Evolutionary conservation across 2,329 filamentous ascomycete genomes (phyloP).

Genomic region (Clarireedia paspali): DNA sequence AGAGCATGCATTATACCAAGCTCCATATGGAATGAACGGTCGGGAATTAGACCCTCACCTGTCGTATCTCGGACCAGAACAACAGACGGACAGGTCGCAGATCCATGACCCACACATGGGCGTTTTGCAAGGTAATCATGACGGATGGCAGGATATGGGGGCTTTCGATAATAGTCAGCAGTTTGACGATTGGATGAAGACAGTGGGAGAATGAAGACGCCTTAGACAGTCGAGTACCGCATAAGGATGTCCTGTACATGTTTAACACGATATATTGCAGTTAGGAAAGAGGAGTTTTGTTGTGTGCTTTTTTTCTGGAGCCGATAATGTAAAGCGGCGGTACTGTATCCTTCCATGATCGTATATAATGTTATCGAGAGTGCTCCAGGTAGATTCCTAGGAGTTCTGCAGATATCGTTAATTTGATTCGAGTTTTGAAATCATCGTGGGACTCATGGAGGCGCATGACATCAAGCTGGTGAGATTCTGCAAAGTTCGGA

Average conservation of each 20-base stretch:
- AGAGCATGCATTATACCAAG: slow-evolving; percentile 18
- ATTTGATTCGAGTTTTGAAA: too few relatives aligned
- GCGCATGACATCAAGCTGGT: too few relatives aligned
- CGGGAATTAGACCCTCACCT: slow-evolving; percentile 17
- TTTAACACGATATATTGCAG: background rate
- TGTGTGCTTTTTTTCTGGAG: slow-evolving; percentile 1
- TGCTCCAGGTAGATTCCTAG: background rate
- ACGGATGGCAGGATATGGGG: slow-evolving; percentile 27
- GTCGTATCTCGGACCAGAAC: slow-evolving; percentile 20
- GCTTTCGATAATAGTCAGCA: slow-evolving; percentile 25
- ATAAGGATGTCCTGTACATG: background rate
- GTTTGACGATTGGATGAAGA: slow-evolving; percentile 29
- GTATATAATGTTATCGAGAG: too few relatives aligned
- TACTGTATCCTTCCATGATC: background rate
- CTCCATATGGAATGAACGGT: slow-evolving; percentile 10
- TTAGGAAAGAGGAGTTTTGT: background rate
- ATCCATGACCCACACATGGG: slow-evolving; percentile 27
- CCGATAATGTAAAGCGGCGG: background rate
- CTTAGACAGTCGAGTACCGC: background rate
- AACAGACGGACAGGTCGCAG: slow-evolving; percentile 16
- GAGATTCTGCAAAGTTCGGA: too few relatives aligned
- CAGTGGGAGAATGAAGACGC: slow-evolving; percentile 9
- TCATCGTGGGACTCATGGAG: too few relatives aligned
- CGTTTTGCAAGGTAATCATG: slow-evolving; percentile 24
- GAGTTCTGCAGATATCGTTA: background rate